Percentiles rank a stretch among this genome's conserved stretches.
Evolutionary conservation across 257 asterid species (phyloP).

Genomic region (Nicotiana attenuata): DNA sequence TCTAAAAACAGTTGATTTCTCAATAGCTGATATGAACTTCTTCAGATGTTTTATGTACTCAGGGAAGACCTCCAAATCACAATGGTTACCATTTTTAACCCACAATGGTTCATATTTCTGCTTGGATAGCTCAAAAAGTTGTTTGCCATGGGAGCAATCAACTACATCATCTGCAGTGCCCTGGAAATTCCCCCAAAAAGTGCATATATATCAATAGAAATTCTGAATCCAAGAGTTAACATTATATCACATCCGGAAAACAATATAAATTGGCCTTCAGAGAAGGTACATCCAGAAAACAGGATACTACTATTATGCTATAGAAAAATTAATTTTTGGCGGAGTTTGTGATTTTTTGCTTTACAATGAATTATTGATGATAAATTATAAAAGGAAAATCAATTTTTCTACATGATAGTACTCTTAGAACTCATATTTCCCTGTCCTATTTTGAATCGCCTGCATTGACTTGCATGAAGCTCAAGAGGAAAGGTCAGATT

Average conservation of each 20-base stretch:
- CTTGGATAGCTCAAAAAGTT: conserved; percentile 85
- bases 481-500: background rate
- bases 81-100: conserved; percentile 89
- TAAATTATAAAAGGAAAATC: background rate
- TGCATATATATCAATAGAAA: background rate
- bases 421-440: background rate
- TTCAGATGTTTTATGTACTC: conserved; percentile 86
- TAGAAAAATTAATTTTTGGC: background rate
- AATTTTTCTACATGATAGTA: background rate
- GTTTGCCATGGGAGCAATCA: conserved; percentile 86
- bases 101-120: conserved; percentile 93
- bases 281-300: background rate
- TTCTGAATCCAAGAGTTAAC: background rate
- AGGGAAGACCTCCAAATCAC: conserved; percentile 92
- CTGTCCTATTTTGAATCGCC: background rate
- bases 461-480: background rate
- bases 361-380: no score
- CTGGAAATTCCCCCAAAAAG: conserved; percentile 26
- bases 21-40: conserved; percentile 72
- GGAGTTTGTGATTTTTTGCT: background rate
- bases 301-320: background rate
- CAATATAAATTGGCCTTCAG: background rate
- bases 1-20: conserved; percentile 55
- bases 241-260: background rate
- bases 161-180: conserved; percentile 94